A percentile compares a stretch with the other conserved stretches of the same genome.
Evolutionary conservation across 441 rosid genomes (phyloP).

Genomic region (Oxalis stricta): DNA sequence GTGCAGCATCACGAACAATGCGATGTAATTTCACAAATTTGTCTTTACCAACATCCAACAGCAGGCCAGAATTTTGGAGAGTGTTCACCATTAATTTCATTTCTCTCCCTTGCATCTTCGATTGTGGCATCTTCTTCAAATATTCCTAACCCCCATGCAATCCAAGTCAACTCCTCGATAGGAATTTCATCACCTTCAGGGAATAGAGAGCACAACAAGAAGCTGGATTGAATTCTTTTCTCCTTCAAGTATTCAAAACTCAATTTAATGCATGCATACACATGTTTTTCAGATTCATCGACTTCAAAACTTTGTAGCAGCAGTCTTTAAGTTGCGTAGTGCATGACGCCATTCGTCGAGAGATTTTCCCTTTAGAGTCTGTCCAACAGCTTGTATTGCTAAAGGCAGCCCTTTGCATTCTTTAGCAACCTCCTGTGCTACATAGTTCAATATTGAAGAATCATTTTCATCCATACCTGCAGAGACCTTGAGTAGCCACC

Average conservation of each 20-base stretch:
- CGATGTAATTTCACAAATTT: conserved; percentile 7
- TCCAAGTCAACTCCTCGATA: conserved; percentile 1
- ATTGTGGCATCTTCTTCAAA: not conserved
- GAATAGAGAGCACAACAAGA: conserved; percentile 9
- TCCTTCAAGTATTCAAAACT: not conserved
- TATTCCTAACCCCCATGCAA: conserved; percentile 1
- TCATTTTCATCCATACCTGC: too few species aligned
- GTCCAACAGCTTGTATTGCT: conserved; percentile 5
- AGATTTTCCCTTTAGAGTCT: not conserved
- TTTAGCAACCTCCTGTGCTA: conserved; percentile 1
- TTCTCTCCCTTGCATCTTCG: not conserved
- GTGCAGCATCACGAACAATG: conserved; percentile 8
- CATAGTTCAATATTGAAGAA: too few species aligned
- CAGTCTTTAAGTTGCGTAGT: too few species aligned
- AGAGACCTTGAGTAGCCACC: too few species aligned
- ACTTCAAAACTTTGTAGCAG: not conserved
- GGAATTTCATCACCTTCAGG: too few species aligned
- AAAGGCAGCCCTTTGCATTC: conserved; percentile 9
- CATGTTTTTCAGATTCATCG: not conserved
- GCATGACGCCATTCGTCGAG: not conserved
- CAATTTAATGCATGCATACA: not conserved
- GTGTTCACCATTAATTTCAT: not conserved
- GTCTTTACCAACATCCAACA: not conserved
- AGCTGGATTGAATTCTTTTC: not conserved
- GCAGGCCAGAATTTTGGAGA: conserved; percentile 6